Evolutionary conservation across 257 asterid genomes (phyloP), one percentile per base, ranked within the genome.

Genomic region (Henckelia pumila): DNA sequence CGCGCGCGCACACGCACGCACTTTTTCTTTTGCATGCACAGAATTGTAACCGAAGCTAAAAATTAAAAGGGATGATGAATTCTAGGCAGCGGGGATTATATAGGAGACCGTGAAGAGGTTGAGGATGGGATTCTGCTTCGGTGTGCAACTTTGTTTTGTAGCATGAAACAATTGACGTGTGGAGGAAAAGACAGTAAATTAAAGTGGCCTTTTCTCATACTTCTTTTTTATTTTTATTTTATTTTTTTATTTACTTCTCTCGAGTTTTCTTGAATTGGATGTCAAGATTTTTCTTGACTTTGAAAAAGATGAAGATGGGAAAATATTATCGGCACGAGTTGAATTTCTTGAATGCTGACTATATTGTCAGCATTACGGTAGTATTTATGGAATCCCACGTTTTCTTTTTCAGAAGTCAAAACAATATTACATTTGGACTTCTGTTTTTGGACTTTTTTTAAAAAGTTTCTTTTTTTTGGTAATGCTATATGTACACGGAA

Each of bases 21-120:
- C n/a, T n/a, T n/a, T n/a, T n/a, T n/a, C n/a, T n/a, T n/a, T 13
- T 28, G 64, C 64, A 26, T 26, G 44, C 65, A 61, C n/a, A 61
- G 50, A 33, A 20, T 32, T 32, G 55, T 61, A 61, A 61, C 50
- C 22, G 65, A 20, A 33, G 8, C 20, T 23, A 9, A 61, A 32
- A 61, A n/a, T 33, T 33, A 32, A 21, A 26, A 62, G 53, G 66
- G 9, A 32, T 35, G 67, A 23, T 37, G 56, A 63, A 40, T 9
- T 37, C 30, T 10, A 62, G 55, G 57, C 2, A 35, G n/a, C n/a
- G n/a, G n/a, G n/a, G n/a, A n/a, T n/a, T n/a, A n/a, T n/a, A n/a
- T n/a, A n/a, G n/a, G n/a, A n/a, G n/a, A 63, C 7, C 25, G 33
- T 40, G 28, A 37, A 63, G 37, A 37, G 57, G 56, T 40, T 40